Evolutionary conservation across 495 filamentous ascomycete species (phyloP).

Genomic region (Penicillium steckii): DNA sequence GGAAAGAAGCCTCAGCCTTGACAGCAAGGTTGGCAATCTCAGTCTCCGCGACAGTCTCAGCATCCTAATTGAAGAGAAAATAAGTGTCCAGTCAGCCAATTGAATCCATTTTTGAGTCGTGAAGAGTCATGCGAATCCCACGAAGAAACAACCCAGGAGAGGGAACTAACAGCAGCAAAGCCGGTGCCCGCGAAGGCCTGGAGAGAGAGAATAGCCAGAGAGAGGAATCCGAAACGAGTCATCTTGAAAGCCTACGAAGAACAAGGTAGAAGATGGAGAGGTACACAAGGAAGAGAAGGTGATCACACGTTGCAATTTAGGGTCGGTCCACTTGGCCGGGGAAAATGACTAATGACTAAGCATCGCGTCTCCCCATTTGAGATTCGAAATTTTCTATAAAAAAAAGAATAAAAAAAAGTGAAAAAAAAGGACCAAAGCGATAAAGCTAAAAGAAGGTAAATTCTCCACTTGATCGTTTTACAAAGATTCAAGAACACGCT

Average conservation of each 20-base stretch:
- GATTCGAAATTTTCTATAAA: constrained; percentile 17
- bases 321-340: constrained; percentile 23
- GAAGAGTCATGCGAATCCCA: constrained; percentile 4
- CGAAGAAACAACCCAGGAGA: constrained; percentile 5
- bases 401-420: constrained; percentile 1
- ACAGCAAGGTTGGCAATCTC: constrained; percentile 65
- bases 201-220: constrained; percentile 68
- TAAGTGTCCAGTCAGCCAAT: constrained; percentile 25
- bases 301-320: constrained; percentile 29
- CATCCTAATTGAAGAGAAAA: constrained; percentile 28
- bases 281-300: constrained; percentile 14
- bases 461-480: neutral
- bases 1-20: constrained; percentile 75
- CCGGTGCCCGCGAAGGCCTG: constrained; percentile 63
- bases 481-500: neutral
- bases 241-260: constrained; percentile 47
- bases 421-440: constrained; percentile 1
- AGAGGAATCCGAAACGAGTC: constrained; percentile 70
- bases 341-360: constrained; percentile 14
- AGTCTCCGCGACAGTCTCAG: constrained; percentile 48
- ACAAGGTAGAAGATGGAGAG: constrained; percentile 15
- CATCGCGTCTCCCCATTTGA: constrained; percentile 13
- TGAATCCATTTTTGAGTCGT: constrained; percentile 7
- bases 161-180: constrained; percentile 57
- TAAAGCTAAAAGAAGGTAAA: neutral